A percentile compares a stretch with the other conserved stretches of the same genome.
phyloP scores from a whole-genome alignment of 2,329 filamentous ascomycete genomes.

The Clathrospora elynae region DNA sequence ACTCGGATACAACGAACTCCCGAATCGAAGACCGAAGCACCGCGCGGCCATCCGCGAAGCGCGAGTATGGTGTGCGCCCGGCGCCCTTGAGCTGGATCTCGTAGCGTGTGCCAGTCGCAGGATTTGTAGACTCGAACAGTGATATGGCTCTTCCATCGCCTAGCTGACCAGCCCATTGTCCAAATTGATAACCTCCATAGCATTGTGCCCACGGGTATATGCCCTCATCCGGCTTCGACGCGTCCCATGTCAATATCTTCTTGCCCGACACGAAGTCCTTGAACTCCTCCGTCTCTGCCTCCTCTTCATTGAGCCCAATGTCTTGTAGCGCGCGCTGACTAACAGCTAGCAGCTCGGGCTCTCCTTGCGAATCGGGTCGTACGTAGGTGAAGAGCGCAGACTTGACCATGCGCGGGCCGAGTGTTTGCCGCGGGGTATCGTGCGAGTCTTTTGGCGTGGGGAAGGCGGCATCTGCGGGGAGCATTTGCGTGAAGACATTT shows the following conservation, averaged over 20 bases:
- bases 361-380: constrained; percentile 72
- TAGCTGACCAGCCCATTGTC: constrained; percentile 93
- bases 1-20: constrained; percentile 92
- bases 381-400: constrained; percentile 90
- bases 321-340: constrained; percentile 79
- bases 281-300: constrained; percentile 75
- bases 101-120: constrained; percentile 71
- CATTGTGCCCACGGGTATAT: constrained; percentile 98
- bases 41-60: constrained; percentile 94
- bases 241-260: constrained; percentile 77
- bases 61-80: constrained; percentile 89
- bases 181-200: constrained; percentile 77
- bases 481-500: constrained; percentile 66
- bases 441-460: constrained; percentile 83
- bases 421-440: constrained; percentile 73
- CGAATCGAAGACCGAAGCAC: constrained; percentile 90
- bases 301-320: constrained; percentile 72
- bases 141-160: constrained; percentile 95
- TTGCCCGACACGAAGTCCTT: constrained; percentile 79
- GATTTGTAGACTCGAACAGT: constrained; percentile 86
- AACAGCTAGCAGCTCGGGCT: constrained; percentile 79
- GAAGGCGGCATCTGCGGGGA: constrained; percentile 78
- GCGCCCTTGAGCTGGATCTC: constrained; percentile 95
- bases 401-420: constrained; percentile 82
- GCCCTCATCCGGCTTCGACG: constrained; percentile 56